Percentiles rank a stretch among this genome's conserved stretches.
Conservation (phyloP, 1,284 basidiomycete species). For the Singerocomus rubriflavus region DNA sequence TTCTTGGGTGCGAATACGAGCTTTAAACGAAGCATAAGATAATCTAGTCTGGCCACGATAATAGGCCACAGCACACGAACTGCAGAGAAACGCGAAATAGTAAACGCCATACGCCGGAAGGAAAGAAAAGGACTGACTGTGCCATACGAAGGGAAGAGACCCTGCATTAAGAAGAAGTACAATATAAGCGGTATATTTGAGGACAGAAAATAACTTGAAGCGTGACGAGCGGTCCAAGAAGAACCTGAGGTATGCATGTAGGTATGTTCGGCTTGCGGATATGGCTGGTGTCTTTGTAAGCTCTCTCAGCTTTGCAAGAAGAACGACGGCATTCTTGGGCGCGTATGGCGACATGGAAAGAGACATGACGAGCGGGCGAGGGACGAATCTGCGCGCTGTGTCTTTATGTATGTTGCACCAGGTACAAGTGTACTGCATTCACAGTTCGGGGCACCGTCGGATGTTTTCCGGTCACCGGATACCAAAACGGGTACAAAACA, state of each 20-base stretch:
- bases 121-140: constrained; percentile 38
- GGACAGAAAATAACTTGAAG: constrained; percentile 10
- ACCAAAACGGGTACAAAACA: no score
- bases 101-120: not conserved
- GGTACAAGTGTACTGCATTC: no score
- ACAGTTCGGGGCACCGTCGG: no score
- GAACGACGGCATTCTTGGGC: constrained; percentile 3
- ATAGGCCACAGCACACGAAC: constrained; percentile 58
- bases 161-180: constrained; percentile 51
- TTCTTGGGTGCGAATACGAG: constrained; percentile 41
- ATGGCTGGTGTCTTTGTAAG: constrained; percentile 18
- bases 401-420: no score
- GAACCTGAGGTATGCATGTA: constrained; percentile 7
- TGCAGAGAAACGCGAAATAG: constrained; percentile 23
- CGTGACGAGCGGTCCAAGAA: constrained; percentile 8
- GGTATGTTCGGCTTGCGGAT: not conserved
- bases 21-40: constrained; percentile 37
- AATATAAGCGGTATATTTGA: constrained; percentile 37
- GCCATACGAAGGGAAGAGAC: constrained; percentile 64
- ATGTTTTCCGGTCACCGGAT: no score
- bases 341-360: constrained; percentile 12
- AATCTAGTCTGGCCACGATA: constrained; percentile 37
- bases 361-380: not conserved
- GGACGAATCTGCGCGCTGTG: no score
- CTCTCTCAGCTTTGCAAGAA: not conserved